phyloP scores from a whole-genome alignment of 225 moss, liverwort and hornwort genomes.

The Marchantia polymorpha region DNA sequence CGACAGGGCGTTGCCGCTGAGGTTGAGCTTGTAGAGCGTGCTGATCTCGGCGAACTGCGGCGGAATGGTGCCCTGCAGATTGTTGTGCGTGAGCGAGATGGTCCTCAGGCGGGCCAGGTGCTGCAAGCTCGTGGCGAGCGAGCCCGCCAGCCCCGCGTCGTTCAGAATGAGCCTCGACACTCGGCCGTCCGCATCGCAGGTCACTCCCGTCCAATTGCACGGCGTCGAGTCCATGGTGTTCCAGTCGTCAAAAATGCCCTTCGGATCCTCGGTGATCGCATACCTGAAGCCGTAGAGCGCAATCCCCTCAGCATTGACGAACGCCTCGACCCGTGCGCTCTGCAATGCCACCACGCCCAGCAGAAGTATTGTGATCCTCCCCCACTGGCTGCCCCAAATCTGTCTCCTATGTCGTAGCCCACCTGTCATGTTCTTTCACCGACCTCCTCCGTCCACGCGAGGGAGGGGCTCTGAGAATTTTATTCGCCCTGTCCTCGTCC shows the following conservation, averaged over 20 bases:
- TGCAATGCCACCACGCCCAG: conserved; percentile 19
- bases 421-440: conserved; percentile 23
- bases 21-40: conserved; percentile 41
- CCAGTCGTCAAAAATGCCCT: conserved; percentile 39
- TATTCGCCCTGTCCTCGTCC: too few species aligned
- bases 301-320: conserved; percentile 42
- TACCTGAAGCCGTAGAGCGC: conserved; percentile 36
- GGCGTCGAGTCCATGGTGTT: conserved; percentile 36
- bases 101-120: conserved; percentile 32
- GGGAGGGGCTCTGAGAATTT: neutral
- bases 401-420: conserved; percentile 10
- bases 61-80: conserved; percentile 36
- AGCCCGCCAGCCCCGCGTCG: conserved; percentile 31
- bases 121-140: conserved; percentile 30
- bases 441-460: neutral
- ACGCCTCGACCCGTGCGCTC: conserved; percentile 17
- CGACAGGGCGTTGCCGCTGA: conserved; percentile 44
- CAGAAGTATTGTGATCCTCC: conserved; percentile 17
- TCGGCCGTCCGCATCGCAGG: conserved; percentile 24
- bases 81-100: conserved; percentile 36
- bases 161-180: conserved; percentile 36
- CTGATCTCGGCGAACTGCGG: conserved; percentile 26
- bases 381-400: conserved; percentile 26
- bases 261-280: conserved; percentile 39
- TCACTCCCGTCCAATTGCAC: conserved; percentile 47